Evolutionary conservation across 345 rosid species (phyloP).

Genomic region (Orychophragmus violaceus): DNA sequence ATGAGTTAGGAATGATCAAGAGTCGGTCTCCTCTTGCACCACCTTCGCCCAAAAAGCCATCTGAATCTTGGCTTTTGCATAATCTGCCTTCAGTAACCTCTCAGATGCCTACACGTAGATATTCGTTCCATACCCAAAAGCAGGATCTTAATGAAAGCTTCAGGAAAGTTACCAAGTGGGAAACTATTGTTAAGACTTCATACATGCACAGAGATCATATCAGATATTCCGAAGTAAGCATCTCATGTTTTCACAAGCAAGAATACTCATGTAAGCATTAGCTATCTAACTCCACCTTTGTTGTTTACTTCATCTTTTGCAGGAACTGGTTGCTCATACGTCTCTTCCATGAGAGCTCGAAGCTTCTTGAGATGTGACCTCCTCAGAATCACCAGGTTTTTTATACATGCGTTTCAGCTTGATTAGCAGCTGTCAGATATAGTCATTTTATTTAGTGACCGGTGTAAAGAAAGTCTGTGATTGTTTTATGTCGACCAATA

Average conservation of each 20-base stretch:
- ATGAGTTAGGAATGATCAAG: slow-evolving; percentile 22
- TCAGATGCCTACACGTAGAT: slow-evolving; percentile 34
- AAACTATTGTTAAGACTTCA: slow-evolving; percentile 88
- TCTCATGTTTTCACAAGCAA: not conserved
- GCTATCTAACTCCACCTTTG: not conserved
- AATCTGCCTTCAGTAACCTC: slow-evolving; percentile 55
- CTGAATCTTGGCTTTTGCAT: slow-evolving; percentile 91
- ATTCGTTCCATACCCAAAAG: slow-evolving; percentile 30
- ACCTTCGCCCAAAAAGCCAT: slow-evolving; percentile 67
- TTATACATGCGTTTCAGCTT: not conserved
- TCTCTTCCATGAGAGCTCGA: slow-evolving; percentile 36
- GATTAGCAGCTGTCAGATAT: not conserved
- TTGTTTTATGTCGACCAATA: slow-evolving; percentile 3
- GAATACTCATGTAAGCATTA: not conserved
- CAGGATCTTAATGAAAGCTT: slow-evolving; percentile 31
- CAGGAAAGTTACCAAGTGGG: slow-evolving; percentile 64
- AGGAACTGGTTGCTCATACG: slow-evolving; percentile 63
- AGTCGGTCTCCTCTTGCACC: slow-evolving; percentile 41
- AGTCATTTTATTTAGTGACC: not conserved
- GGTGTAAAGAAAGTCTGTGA: not conserved
- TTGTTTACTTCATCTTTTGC: slow-evolving; percentile 22
- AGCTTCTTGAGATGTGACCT: not conserved
- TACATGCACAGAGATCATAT: slow-evolving; percentile 64
- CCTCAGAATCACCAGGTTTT: slow-evolving; percentile 9
- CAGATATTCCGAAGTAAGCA: slow-evolving; percentile 79